phyloP scores from a whole-genome alignment of 1,284 basidiomycete species.

The Malassezia psittaci region DNA sequence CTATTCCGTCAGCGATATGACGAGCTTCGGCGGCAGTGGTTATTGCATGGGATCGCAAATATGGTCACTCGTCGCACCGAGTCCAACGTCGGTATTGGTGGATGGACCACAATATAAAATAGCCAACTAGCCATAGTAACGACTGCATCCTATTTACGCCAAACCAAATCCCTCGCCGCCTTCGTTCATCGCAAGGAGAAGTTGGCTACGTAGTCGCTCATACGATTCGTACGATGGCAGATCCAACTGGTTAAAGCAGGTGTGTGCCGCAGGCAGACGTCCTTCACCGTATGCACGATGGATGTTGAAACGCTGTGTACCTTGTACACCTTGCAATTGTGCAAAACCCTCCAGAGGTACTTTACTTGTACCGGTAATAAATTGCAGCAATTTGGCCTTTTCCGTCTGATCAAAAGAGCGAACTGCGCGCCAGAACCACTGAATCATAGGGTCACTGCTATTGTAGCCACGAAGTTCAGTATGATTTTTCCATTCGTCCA shows the following conservation, averaged over 20 bases:
- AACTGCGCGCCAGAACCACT: slow-evolving; percentile 98
- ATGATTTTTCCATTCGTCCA: slow-evolving; percentile 93
- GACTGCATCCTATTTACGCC: slow-evolving; percentile 20
- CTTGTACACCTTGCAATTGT: slow-evolving; percentile 85
- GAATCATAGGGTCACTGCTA: slow-evolving; percentile 73
- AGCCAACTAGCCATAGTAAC: neutral
- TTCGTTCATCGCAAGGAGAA: slow-evolving; percentile 43
- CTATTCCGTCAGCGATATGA: slow-evolving; percentile 80
- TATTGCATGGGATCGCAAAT: slow-evolving; percentile 79
- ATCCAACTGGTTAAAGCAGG: slow-evolving; percentile 55
- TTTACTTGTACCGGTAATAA: slow-evolving; percentile 81
- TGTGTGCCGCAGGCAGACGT: slow-evolving; percentile 78
- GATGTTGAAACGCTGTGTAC: slow-evolving; percentile 90
- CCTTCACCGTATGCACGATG: slow-evolving; percentile 84
- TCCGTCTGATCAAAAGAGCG: slow-evolving; percentile 96
- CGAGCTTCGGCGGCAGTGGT: slow-evolving; percentile 79
- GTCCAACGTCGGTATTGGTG: slow-evolving; percentile 63
- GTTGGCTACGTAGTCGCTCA: slow-evolving; percentile 28
- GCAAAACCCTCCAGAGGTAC: slow-evolving; percentile 88
- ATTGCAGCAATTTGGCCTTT: slow-evolving; percentile 74
- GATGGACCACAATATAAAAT: slow-evolving; percentile 72
- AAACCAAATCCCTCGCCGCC: slow-evolving; percentile 47
- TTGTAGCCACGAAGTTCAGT: slow-evolving; percentile 77
- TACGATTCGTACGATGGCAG: slow-evolving; percentile 46
- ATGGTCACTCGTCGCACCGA: slow-evolving; percentile 81